Evolutionary conservation across 2,329 filamentous ascomycete species (phyloP).

Genomic region (Lasiodiplodia citricola): DNA sequence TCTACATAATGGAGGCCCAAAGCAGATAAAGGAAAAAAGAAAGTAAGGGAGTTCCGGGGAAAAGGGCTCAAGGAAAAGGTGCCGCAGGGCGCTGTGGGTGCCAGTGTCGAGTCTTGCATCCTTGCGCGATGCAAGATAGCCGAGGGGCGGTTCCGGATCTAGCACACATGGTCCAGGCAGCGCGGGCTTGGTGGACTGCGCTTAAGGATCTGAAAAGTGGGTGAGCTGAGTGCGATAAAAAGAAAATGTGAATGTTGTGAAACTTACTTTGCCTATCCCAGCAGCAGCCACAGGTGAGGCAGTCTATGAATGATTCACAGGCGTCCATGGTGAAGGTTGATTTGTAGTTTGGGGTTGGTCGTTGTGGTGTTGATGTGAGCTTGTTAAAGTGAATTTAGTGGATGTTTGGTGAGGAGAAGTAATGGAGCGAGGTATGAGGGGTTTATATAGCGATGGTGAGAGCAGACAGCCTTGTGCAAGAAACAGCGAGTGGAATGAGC

Average conservation of each 20-base stretch:
- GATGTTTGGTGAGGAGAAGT: neutral
- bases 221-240: neutral
- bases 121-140: neutral
- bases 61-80: neutral
- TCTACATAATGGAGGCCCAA: neutral
- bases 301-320: neutral
- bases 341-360: neutral
- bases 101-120: neutral
- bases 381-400: neutral
- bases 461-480: neutral
- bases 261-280: neutral
- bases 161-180: neutral
- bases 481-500: neutral
- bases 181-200: neutral
- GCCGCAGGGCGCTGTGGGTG: neutral
- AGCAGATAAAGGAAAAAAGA: neutral
- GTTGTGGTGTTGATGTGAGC: neutral
- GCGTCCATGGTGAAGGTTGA: neutral
- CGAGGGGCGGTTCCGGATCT: neutral
- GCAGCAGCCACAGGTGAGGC: neutral
- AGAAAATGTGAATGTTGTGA: neutral
- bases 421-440: neutral
- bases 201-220: neutral
- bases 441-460: neutral
- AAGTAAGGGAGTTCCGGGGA: neutral